Evolutionary conservation across 495 filamentous ascomycete genomes (phyloP), one percentile per base, ranked within the genome.

Genomic region (Glutinoglossum americanum): DNA sequence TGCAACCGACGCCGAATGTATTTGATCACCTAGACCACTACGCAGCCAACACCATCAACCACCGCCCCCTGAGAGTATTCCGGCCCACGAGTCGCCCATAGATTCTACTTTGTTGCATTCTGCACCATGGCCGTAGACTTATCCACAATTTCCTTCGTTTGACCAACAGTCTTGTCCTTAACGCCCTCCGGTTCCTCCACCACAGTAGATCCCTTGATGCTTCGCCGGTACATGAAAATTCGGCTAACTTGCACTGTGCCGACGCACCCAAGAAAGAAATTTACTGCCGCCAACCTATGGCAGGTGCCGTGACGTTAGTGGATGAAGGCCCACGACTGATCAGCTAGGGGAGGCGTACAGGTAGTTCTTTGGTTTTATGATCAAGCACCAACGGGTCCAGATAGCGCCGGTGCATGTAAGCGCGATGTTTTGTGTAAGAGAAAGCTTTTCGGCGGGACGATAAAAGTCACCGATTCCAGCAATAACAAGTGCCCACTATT

Each of bases 331-430:
- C 17, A 21, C 4, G 17, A 10, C 13, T 15, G 30, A 28, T 0
- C 4, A 32, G 25, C 23, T 44, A 55, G 21, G 33, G 26, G 51
- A 45, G n/a, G 70, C 82, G 37, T 72, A 90, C 87, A 94, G 81
- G 60, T 83, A 73, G 74, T 98, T 98, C 67, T 78, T 78, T 59
- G 92, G 92, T 68, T 81, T 89, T 72, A 98, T 98, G 66, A 98
- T 83, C 69, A 95, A 76, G 74, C 92, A 98, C 92, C 92, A 98
- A 35, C 92, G 80, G 28, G 92, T 98, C 92, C 92, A 98, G 75
- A 98, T 98, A 45, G 79, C 69, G 56, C 92, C 92, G n/a, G 92
- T 98, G 56, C 78, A 76, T 60, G 80, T 87, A 44, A 98, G 78
- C 27, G 92, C 92, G 49, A 70, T 70, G 72, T 97, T 98, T 72